A percentile compares a stretch with the other conserved stretches of the same genome.
Evolutionary conservation across 1,284 basidiomycete species (phyloP).

Genomic region (Leccinum subrobustum): DNA sequence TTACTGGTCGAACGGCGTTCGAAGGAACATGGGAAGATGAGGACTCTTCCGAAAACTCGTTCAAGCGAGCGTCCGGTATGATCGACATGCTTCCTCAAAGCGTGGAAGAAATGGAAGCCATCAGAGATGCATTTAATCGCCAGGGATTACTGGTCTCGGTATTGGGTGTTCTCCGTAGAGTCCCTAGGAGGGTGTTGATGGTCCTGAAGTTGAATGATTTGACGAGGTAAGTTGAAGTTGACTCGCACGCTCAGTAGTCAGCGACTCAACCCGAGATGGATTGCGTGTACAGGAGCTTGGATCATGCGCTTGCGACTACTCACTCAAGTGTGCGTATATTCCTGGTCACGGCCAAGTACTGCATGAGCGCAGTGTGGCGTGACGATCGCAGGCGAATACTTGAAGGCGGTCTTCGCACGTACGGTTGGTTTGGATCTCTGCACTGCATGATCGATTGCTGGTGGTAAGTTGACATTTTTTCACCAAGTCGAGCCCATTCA

Average conservation of each 20-base stretch:
- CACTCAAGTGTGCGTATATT: conserved; percentile 86
- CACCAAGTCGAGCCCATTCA: conserved; percentile 1
- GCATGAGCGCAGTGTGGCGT: conserved; percentile 80
- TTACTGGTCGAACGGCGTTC: conserved; percentile 65
- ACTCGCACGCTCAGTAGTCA: neutral
- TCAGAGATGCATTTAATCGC: conserved; percentile 75
- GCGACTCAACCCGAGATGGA: neutral
- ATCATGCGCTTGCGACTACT: conserved; percentile 70
- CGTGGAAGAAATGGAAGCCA: conserved; percentile 72
- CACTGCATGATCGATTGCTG: conserved; percentile 58
- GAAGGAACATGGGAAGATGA: conserved; percentile 55
- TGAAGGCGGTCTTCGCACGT: conserved; percentile 42
- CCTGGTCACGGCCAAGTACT: conserved; percentile 90
- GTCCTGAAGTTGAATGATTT: conserved; percentile 85
- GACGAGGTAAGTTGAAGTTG: conserved; percentile 52
- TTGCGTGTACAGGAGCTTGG: conserved; percentile 52
- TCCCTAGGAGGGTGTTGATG: conserved; percentile 87
- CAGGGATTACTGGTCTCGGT: conserved; percentile 84
- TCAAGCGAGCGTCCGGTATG: conserved; percentile 68
- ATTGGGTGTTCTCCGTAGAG: conserved; percentile 79
- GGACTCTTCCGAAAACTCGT: conserved; percentile 33
- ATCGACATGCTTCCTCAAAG: conserved; percentile 70
- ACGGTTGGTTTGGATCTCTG: conserved; percentile 50
- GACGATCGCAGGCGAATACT: conserved; percentile 67
- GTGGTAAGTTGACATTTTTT: conserved; percentile 49